Base-by-base conservation (phyloP, 495 filamentous ascomycete species). In the Aspergillus homomorphus region DNA sequence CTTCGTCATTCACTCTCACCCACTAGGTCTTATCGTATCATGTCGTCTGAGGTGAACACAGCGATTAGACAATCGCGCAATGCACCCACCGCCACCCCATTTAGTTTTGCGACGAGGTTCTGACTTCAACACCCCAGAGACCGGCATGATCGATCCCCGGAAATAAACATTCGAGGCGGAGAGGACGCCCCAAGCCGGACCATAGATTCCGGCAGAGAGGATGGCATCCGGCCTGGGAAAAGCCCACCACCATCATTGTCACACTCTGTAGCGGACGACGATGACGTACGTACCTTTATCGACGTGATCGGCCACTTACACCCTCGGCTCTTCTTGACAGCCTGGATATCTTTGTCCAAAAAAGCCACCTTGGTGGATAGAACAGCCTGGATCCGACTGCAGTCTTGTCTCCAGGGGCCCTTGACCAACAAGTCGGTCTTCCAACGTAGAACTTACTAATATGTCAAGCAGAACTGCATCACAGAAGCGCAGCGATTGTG, bases 221-320 rank as follows among this genome's bases (percentile, higher is more conserved):
- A 2, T 38, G 33, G 2, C 12, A 2, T 38, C 15, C 24, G 48
- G n/a, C 15, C 22, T n/a, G 10, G 45, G 3, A 3, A n/a, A 16
- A 51, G 15, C n/a, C 15, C 23, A 51, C 18, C 48, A 28, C 2
- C 48, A 6, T 12, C 33, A 38, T n/a, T n/a, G n/a, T 22, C 12
- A 28, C 3, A 23, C 16, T n/a, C 48, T 51, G 23, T 51, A 23
- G 23, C 48, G 16, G 48, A 9, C 23, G 23, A 18, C 15, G 23
- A 28, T 51, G 48, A 51, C 48, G 48, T 43, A 51, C 48, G 48
- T 43, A 54, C 33, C 15, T 5, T 14, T 38, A 38, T 45, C 53
- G 28, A 43, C n/a, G 15, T 30, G 10, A 51, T 51, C 48, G 24
- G 1, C 48, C 48, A 30, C 23, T 15, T 51, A 26, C n/a, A 23